Base-by-base conservation (phyloP, 371 early-diverging fungal species). In the Cokeromyces recurvatus region DNA sequence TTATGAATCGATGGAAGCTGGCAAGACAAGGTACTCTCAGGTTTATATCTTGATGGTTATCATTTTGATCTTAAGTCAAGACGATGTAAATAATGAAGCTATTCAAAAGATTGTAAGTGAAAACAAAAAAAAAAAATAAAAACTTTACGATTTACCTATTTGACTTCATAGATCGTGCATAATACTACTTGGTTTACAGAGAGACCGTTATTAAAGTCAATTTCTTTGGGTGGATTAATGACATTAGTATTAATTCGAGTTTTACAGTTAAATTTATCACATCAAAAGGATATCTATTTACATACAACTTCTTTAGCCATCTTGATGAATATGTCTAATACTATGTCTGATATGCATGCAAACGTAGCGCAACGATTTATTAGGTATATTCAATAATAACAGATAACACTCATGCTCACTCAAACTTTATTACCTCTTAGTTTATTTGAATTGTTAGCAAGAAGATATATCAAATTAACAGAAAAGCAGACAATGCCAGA, bases 101-200 rank as follows among this genome's bases (percentile, higher is more conserved):
- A 79, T 83, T 16, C 85, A 87, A 53, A 82, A 81, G 51, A 76
- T 87, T 41, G 89, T 86, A 66, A 67, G 78, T 61, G 4, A 2
- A 3, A 9, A 11, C 29, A 27, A 11, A 27, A 27, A 27, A 27
- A 7, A 11, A 27, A 11, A 5, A 7, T 5, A 27, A 5, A 27
- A 7, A 11, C 29, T 7, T 7, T 27, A 11, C 5, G 11, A 15
- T n/a, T 34, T 4, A 34, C 35, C 29, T 29, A 8, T 29, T 34
- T 34, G 15, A n/a, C 35, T 20, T 41, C n/a, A 32, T 41, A 84
- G 86, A 64, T 55, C 17, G 77, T 86, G 38, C 59, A 74, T 2
- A 75, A 80, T 29, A 74, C 78, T 34, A 61, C 84, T 10, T 89
- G 89, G 89, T 85, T 84, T 58, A 82, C 85, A n/a, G 87, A 89